Percentiles rank a stretch among this genome's conserved stretches.
These are phyloP conservation scores for Amoeboaphelidium occidentale DNA, from an alignment of 371 early-diverging fungal genomes.

Conservation along the genomic window DNA sequence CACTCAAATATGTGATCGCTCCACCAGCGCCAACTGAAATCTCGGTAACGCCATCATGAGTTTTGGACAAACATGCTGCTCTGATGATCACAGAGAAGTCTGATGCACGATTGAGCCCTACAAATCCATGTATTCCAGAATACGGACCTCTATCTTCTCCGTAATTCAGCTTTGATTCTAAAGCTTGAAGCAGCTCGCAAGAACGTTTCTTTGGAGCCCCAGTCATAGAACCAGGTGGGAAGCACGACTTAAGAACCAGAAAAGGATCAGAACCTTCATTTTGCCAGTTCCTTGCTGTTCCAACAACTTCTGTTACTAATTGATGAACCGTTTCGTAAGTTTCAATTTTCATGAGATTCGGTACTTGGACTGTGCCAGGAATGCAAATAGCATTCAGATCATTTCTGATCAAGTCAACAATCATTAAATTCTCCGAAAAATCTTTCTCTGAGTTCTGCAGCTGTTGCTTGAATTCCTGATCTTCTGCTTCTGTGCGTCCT, in stretches of 20 bases:
- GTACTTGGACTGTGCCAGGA: conserved; percentile 44
- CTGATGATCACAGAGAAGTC: conserved; percentile 65
- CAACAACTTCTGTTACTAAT: conserved; percentile 61
- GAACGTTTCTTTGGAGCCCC: conserved; percentile 85
- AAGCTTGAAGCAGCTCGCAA: conserved; percentile 41
- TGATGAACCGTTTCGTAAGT: conserved; percentile 78
- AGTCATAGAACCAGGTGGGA: conserved; percentile 60
- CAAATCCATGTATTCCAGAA: conserved; percentile 60
- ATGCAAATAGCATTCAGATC: conserved; percentile 41
- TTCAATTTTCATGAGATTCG: conserved; percentile 67
- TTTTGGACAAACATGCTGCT: conserved; percentile 29
- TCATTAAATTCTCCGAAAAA: conserved; percentile 88
- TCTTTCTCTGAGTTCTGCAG: conserved; percentile 59
- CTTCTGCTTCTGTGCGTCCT: conserved; percentile 5
- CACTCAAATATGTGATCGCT: conserved; percentile 60
- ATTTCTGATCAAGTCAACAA: conserved; percentile 86
- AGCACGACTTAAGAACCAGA: background rate
- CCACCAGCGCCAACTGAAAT: conserved; percentile 78
- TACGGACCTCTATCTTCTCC: conserved; percentile 50
- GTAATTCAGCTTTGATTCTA: conserved; percentile 23
- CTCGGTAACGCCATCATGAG: conserved; percentile 6
- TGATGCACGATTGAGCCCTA: conserved; percentile 13
- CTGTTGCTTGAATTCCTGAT: conserved; percentile 15
- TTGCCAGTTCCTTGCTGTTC: conserved; percentile 8
- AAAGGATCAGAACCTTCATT: background rate